Conservation (phyloP, 768 basidiomycete species). For the Suillus fuscotomentosus region DNA sequence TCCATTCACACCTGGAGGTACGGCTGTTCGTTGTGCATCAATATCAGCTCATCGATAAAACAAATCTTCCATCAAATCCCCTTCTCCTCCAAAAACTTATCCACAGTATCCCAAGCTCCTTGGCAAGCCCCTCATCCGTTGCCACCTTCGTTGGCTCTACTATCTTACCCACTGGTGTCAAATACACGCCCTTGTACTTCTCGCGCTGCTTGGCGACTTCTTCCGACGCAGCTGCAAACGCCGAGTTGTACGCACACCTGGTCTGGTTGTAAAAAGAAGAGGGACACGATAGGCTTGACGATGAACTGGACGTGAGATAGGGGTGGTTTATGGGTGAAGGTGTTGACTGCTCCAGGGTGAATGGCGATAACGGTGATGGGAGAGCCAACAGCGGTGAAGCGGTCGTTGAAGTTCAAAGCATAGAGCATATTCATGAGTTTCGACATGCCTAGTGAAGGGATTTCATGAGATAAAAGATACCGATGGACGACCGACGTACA, state of each 20-base stretch:
- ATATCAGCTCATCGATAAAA: not conserved
- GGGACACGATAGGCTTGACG: conserved; percentile 16
- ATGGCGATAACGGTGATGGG: conserved; percentile 26
- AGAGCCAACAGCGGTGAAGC: conserved; percentile 34
- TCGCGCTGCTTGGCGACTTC: conserved; percentile 18
- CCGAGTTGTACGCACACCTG: conserved; percentile 27
- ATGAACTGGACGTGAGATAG: conserved; percentile 14
- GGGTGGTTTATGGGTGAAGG: conserved; percentile 3
- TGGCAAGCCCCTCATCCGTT: conserved; percentile 21
- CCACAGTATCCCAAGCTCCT: conserved; percentile 30
- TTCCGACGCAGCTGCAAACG: conserved; percentile 29
- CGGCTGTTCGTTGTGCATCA: not conserved
- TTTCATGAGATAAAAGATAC: not conserved
- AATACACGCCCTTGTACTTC: conserved; percentile 29
- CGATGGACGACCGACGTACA: conserved; percentile 18
- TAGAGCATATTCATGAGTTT: conserved; percentile 55
- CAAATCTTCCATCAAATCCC: conserved; percentile 9
- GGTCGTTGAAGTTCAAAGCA: conserved; percentile 49
- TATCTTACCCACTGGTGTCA: conserved; percentile 25
- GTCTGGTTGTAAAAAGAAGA: conserved; percentile 16
- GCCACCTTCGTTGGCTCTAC: conserved; percentile 11
- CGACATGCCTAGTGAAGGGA: conserved; percentile 36
- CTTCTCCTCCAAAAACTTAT: conserved; percentile 24
- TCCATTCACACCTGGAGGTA: not conserved
- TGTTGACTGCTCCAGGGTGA: conserved; percentile 33